Evolutionary conservation across 257 asterid genomes (phyloP), one percentile per base, ranked within the genome.

Genomic region (Linaria vulgaris): DNA sequence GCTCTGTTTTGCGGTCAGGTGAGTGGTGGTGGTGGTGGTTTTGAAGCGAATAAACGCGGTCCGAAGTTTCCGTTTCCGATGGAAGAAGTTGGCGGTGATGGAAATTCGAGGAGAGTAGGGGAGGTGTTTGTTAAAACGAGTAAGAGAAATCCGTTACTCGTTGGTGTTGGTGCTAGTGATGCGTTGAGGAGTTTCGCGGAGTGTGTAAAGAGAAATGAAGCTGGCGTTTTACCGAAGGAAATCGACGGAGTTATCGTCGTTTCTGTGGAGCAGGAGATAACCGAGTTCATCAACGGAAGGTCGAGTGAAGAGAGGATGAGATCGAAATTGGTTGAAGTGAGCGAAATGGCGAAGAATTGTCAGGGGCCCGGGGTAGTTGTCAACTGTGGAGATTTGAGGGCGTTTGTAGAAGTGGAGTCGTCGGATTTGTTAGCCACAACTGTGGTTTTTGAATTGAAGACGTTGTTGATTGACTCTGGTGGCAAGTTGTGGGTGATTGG

Each of bases 401-500:
- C 63, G 25, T 75, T 89, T 66, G 78, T 81, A 61, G 86, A 87
- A 45, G 82, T 50, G 4, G 85, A 70, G 30, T 61, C 78, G 6
- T 67, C 56, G 60, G 84, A 77, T 53, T 66, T 34, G 88, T 71
- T 64, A 73, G 68, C 10, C 57, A 31, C n/a, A n/a, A n/a, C n/a
- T 63, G 72, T 85, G 64, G 84, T 92, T 43, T 67, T 70, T 10
- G 70, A 70, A 74, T 55, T 92, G 66, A 87, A 79, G 69, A 78
- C 73, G 58, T 79, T 85, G 63, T 66, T 89, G 76, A 72, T 61
- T 69, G 38, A 69, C 47, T 72, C 72, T 66, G 46, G 67, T 39
- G 83, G 83, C 56, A 92, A 69, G 62, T 27, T 92, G 55, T 82
- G 96, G 97, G 69, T 87, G 76, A 83, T 92, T 52, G 96, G 96